Conservation (phyloP, 164 flowering plant genomes). For the Tetracentron sinense region DNA sequence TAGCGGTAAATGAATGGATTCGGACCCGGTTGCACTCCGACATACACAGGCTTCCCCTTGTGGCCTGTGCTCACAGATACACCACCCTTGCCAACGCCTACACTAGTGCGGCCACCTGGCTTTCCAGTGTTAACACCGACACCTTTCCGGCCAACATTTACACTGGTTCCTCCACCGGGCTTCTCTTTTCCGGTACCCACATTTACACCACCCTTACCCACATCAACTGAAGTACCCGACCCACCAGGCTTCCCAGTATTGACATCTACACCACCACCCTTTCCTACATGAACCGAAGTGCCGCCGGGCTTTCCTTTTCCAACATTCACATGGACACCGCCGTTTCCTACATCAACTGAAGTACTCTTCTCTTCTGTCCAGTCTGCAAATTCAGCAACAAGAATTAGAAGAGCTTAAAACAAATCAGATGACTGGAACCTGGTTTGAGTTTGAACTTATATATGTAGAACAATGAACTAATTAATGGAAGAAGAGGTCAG, state of each 20-base stretch:
- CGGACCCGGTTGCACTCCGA: conserved; percentile 4
- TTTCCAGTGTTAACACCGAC: conserved; percentile 17
- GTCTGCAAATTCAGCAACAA: conserved; percentile 5
- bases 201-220: conserved; percentile 15
- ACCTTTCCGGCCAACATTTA: conserved; percentile 14
- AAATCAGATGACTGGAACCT: not conserved
- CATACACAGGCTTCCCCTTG: conserved; percentile 18
- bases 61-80: conserved; percentile 20
- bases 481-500: too few species aligned
- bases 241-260: conserved; percentile 6
- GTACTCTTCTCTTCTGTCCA: conserved; percentile 17
- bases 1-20: conserved; percentile 11
- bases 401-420: not conserved
- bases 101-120: conserved; percentile 14
- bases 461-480: too few species aligned
- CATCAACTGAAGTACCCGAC: conserved; percentile 6
- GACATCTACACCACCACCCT: conserved; percentile 10
- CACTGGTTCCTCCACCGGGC: conserved; percentile 14
- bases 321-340: not conserved
- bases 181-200: conserved; percentile 16
- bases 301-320: too few species aligned
- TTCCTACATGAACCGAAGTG: too few species aligned
- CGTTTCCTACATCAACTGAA: conserved; percentile 19
- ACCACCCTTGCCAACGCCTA: conserved; percentile 19
- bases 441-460: not conserved